Conservation (phyloP, 371 early-diverging fungal genomes). For the Chytridium lagenaria region DNA sequence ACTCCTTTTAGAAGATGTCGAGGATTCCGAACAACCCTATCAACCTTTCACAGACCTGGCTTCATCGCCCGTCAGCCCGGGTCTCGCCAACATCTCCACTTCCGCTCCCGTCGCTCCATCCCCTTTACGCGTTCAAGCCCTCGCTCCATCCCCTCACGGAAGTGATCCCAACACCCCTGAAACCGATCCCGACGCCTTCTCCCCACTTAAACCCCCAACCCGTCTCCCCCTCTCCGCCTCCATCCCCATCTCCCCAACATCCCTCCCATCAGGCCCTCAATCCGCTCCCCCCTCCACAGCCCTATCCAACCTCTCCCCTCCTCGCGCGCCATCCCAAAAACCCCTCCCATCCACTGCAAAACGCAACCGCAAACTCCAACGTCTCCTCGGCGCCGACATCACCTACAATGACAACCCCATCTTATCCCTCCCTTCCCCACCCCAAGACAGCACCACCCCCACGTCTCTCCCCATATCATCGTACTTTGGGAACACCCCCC, state of each 20-base stretch:
- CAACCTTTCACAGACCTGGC: no score
- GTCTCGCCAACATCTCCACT: neutral
- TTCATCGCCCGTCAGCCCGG: constrained; percentile 27
- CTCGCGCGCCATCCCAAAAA: neutral
- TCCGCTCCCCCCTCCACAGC: neutral
- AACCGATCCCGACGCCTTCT: neutral
- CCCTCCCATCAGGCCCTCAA: neutral
- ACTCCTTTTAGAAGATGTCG: constrained; percentile 34
- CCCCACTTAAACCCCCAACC: constrained; percentile 14
- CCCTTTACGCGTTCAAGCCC: neutral
- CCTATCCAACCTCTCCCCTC: neutral
- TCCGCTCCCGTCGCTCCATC: neutral
- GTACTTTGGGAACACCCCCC: no score
- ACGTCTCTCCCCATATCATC: no score
- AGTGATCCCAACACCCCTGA: neutral
- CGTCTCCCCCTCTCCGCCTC: neutral
- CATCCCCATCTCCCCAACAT: neutral
- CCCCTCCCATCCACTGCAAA: neutral
- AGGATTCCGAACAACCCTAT: constrained; percentile 33
- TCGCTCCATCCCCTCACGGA: neutral
- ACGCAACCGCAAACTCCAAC: no score
- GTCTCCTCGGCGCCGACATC: no score
- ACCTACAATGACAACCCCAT: no score
- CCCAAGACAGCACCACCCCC: no score
- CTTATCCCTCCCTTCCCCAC: no score